These are phyloP conservation scores for Suhomyces wounanorum DNA, from an alignment of 1,139 yeast genomes.

Conservation along the genomic window DNA sequence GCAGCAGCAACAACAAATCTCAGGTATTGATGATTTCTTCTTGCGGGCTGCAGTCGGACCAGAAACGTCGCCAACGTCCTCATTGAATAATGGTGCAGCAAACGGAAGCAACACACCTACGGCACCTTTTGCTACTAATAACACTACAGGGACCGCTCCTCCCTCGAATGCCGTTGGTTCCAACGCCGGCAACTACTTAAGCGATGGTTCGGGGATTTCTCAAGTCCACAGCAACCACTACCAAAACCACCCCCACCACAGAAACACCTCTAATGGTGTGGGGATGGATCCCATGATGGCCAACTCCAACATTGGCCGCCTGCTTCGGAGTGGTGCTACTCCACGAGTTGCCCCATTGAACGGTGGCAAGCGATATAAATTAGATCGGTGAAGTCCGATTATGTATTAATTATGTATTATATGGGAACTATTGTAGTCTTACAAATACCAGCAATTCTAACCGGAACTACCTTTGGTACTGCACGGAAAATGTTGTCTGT, in stretches of 20 bases:
- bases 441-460: no score
- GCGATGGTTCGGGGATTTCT: background rate
- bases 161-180: background rate
- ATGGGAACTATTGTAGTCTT: background rate
- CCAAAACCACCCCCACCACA: slow-evolving; percentile 4
- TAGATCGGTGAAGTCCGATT: slow-evolving; percentile 12
- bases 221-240: slow-evolving; percentile 6
- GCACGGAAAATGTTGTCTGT: no score
- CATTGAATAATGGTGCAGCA: background rate
- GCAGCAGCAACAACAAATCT: slow-evolving; percentile 16
- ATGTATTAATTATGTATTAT: slow-evolving; percentile 14
- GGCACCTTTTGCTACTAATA: background rate
- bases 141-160: background rate
- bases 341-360: slow-evolving; percentile 7
- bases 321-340: slow-evolving; percentile 6
- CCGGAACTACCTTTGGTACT: no score
- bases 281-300: slow-evolving; percentile 13
- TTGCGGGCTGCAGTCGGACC: slow-evolving; percentile 21
- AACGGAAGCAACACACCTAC: background rate
- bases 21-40: slow-evolving; percentile 41
- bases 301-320: slow-evolving; percentile 1
- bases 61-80: slow-evolving; percentile 4
- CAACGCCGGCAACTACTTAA: background rate
- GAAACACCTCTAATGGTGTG: background rate
- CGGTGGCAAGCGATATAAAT: slow-evolving; percentile 16